These are phyloP conservation scores for Pythium diclinum DNA, from an alignment of 352 stramenopile genomes.

Conservation along the genomic window DNA sequence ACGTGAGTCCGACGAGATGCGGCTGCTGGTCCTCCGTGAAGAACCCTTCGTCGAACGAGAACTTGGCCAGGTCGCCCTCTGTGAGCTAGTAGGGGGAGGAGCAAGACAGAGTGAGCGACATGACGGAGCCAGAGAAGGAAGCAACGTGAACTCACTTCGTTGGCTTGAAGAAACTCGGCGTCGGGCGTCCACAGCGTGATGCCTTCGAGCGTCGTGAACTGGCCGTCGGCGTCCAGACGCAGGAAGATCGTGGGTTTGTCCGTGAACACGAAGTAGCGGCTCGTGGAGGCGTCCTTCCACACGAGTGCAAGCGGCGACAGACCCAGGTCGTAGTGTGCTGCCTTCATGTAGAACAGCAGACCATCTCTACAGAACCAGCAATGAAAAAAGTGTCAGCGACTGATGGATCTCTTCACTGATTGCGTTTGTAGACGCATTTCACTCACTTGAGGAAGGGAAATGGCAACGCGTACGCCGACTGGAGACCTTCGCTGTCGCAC, in stretches of 20 bases:
- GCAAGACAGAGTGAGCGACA: background rate
- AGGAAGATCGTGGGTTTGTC: slow-evolving; percentile 76
- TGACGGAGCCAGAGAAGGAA: too few species aligned
- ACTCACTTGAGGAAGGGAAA: slow-evolving; percentile 86
- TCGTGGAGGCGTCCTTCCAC: slow-evolving; percentile 88
- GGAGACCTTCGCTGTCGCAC: slow-evolving; percentile 73
- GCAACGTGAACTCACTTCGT: slow-evolving; percentile 46
- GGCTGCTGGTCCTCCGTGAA: slow-evolving; percentile 45
- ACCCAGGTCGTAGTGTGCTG: slow-evolving; percentile 86
- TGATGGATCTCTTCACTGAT: background rate
- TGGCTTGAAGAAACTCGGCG: slow-evolving; percentile 43
- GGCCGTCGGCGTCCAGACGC: slow-evolving; percentile 39
- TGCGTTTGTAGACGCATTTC: background rate
- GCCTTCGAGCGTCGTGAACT: slow-evolving; percentile 73
- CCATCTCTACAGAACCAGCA: slow-evolving; percentile 57
- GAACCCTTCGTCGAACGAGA: slow-evolving; percentile 67
- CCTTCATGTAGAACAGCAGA: slow-evolving; percentile 89
- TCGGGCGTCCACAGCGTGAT: slow-evolving; percentile 55
- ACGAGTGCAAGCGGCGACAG: slow-evolving; percentile 83
- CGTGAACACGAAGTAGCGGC: slow-evolving; percentile 74
- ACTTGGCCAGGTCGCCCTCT: slow-evolving; percentile 77
- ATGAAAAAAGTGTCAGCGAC: background rate
- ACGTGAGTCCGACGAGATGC: slow-evolving; percentile 49
- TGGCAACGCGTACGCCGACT: slow-evolving; percentile 68
- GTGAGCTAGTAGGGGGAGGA: slow-evolving; percentile 34